A percentile compares a stretch with the other conserved stretches of the same genome.
phyloP scores from a whole-genome alignment of 768 basidiomycete species.

The Russula olivacea region DNA sequence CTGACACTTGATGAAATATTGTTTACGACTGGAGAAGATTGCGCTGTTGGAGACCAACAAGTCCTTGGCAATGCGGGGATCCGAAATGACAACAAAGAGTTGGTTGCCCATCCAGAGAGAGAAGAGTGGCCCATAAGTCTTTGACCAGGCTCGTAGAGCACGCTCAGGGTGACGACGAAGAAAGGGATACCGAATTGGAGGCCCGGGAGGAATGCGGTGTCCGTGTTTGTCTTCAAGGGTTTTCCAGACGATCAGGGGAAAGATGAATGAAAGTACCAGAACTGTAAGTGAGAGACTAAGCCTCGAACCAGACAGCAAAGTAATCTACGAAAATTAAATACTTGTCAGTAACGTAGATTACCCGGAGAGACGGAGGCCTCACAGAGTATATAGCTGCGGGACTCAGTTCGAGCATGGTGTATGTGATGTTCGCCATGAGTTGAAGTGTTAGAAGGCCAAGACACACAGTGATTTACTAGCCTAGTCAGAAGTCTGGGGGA shows the following conservation, averaged over 20 bases:
- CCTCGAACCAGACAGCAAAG: too few species aligned
- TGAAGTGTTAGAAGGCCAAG: neutral
- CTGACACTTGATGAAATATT: conserved; percentile 42
- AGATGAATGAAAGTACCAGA: conserved; percentile 4
- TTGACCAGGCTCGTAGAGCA: conserved; percentile 39
- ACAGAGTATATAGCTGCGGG: conserved; percentile 2
- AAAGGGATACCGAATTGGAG: conserved; percentile 33
- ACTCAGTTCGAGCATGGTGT: neutral
- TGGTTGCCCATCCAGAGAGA: conserved; percentile 46
- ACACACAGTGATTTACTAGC: conserved; percentile 6
- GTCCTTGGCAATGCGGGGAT: conserved; percentile 41
- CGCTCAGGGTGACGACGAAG: conserved; percentile 41
- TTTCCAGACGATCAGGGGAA: conserved; percentile 26
- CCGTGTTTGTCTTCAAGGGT: conserved; percentile 27
- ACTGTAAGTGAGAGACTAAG: too few species aligned
- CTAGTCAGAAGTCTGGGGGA: neutral
- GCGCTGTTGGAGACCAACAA: conserved; percentile 42
- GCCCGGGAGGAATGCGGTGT: conserved; percentile 27
- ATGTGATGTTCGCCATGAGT: conserved; percentile 5
- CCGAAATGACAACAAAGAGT: conserved; percentile 42
- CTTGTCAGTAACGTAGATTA: neutral
- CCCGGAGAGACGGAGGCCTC: neutral
- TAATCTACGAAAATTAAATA: too few species aligned
- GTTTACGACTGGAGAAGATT: conserved; percentile 44
- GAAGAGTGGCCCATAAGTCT: conserved; percentile 40